Evolutionary conservation across 345 rosid genomes (phyloP), one percentile per base, ranked within the genome.

Genomic region (Tarenaya hassleriana): DNA sequence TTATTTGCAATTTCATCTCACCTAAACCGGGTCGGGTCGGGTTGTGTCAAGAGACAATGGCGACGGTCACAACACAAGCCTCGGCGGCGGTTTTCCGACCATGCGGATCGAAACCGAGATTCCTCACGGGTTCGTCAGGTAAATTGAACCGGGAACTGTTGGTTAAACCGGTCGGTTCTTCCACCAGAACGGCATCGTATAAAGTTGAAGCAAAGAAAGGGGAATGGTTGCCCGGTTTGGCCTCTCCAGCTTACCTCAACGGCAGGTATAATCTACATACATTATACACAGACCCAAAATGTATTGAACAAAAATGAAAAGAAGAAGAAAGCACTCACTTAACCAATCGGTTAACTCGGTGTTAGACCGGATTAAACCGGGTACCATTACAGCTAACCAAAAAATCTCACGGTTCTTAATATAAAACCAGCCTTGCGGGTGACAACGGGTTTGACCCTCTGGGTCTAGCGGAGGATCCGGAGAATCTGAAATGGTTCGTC

Each of bases 371-470:
- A 18, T 16, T 18, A 7, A 18, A 43, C 47, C 47, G 29, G 46
- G 1, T 43, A 43, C 13, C 5, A 24, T n/a, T 43, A 16, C 19
- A 43, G 19, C 46, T 41, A 16, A 41, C 17, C 14, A 38, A 2
- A 38, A 38, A 38, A n/a, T n/a, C 15, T 40, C 4, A 13, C 17
- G 44, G 8, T 15, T 15, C 6, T 16, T 8, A 24, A 24, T 24
- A 5, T 17, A 16, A 12, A 43, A 18, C 33, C 50, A 34, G 42
- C 43, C 34, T 34, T 33, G 32, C 43, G 4, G 60, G 98, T 12
- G 98, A 91, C 72, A 91, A 91, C 47, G 98, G 98, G 15, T 87
- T 91, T 55, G 98, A 91, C 69, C 98, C 98, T 0, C 67, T 91
- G 18, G 96, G 74, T 10, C 72, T 91, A 8, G 98, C 98, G 0